Evolutionary conservation across 805 yeast genomes (phyloP).

Genomic region (Candida chilensis): DNA sequence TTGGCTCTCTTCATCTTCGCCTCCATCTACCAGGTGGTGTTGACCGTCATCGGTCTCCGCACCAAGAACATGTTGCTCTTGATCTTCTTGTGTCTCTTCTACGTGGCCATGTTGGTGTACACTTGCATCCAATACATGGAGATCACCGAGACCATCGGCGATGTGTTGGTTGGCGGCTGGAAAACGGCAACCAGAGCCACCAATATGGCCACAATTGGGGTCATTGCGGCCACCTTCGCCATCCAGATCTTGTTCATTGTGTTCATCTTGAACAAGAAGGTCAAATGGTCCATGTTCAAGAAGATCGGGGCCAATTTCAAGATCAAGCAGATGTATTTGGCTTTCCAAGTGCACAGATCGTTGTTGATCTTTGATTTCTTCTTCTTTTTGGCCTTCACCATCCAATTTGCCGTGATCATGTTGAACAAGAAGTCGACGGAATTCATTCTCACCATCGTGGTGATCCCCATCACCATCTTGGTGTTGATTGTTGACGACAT

Average conservation of each 20-base stretch:
- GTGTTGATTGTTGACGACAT: constrained; percentile 24
- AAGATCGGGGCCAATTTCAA: constrained; percentile 36
- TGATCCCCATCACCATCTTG: constrained; percentile 31
- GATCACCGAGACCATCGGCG: constrained; percentile 14
- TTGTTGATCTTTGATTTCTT: constrained; percentile 30
- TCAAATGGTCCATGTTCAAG: constrained; percentile 38
- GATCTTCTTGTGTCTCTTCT: constrained; percentile 27
- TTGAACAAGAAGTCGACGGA: constrained; percentile 26
- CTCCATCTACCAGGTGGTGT: constrained; percentile 26
- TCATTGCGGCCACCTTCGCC: constrained; percentile 24
- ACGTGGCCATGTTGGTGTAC: constrained; percentile 32
- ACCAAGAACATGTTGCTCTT: constrained; percentile 28
- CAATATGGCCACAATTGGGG: constrained; percentile 31
- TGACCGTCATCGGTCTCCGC: constrained; percentile 26
- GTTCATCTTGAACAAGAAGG: constrained; percentile 22
- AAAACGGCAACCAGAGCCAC: constrained; percentile 21
- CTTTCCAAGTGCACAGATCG: constrained; percentile 29
- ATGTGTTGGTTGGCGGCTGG: constrained; percentile 13
- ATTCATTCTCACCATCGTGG: constrained; percentile 34
- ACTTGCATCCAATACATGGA: constrained; percentile 38
- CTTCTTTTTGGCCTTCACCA: constrained; percentile 40
- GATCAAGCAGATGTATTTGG: constrained; percentile 22
- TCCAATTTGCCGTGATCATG: constrained; percentile 39
- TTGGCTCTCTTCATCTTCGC: constrained; percentile 41
- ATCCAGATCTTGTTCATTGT: constrained; percentile 16